Percentiles rank a stretch among this genome's conserved stretches.
These are phyloP conservation scores for Yueomyces sp. DNA, from an alignment of 1,139 yeast species.

Conservation along the genomic window DNA sequence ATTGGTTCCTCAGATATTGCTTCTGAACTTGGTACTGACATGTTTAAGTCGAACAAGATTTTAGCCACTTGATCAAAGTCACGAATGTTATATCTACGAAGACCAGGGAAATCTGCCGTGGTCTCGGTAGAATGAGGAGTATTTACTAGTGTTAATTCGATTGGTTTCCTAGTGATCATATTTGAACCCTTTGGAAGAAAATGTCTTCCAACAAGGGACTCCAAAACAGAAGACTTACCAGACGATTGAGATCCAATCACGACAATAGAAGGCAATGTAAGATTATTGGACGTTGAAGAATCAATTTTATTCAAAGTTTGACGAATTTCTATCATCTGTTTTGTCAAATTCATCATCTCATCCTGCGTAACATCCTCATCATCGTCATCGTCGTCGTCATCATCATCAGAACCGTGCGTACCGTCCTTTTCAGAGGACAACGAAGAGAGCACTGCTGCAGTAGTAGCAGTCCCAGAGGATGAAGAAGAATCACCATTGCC, in stretches of 20 bases:
- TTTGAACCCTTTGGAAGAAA: constrained; percentile 88
- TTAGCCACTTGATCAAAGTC: constrained; percentile 84
- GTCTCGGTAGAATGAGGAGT: constrained; percentile 71
- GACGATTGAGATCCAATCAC: constrained; percentile 96
- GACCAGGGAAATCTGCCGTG: constrained; percentile 86
- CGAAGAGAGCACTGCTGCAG: constrained; percentile 25
- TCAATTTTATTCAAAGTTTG: constrained; percentile 66
- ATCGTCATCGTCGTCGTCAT: constrained; percentile 27
- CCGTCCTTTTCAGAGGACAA: constrained; percentile 26
- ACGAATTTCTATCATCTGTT: constrained; percentile 94
- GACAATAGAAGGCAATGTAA: constrained; percentile 85
- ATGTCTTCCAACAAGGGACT: constrained; percentile 88
- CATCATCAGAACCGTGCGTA: constrained; percentile 28
- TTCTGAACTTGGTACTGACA: constrained; percentile 80
- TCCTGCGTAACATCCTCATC: constrained; percentile 47
- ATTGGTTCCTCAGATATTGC: constrained; percentile 88
- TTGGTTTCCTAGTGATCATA: constrained; percentile 94
- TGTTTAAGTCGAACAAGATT: constrained; percentile 70
- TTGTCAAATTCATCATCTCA: constrained; percentile 74
- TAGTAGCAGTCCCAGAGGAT: constrained; percentile 21
- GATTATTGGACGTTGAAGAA: constrained; percentile 47
- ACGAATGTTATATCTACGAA: constrained; percentile 67
- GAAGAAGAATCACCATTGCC: constrained; percentile 7
- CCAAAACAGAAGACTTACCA: constrained; percentile 90
- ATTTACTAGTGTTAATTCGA: constrained; percentile 81